Evolutionary conservation across 495 filamentous ascomycete genomes (phyloP).

Genomic region (Polyplosphaeria fusca): DNA sequence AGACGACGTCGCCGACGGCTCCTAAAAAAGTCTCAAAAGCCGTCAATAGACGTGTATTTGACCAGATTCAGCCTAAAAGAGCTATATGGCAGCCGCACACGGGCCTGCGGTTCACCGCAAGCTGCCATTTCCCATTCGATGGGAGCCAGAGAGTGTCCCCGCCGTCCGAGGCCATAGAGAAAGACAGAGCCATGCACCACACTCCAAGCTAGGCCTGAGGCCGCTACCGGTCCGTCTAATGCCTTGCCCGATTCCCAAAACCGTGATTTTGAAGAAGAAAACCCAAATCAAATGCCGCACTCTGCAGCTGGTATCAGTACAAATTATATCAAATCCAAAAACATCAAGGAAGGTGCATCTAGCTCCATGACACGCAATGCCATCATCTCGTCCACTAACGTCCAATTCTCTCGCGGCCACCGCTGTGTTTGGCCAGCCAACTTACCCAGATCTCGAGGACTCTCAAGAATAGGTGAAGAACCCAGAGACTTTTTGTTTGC

Average conservation of each 20-base stretch:
- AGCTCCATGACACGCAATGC: conserved; percentile 16
- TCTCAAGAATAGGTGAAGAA: no score
- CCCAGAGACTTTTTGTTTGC: conserved; percentile 15
- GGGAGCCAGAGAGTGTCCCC: not conserved
- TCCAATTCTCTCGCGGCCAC: no score
- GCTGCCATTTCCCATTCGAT: not conserved
- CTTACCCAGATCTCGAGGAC: no score
- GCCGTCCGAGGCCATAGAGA: conserved; percentile 10
- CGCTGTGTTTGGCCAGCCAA: no score
- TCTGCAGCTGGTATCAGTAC: conserved; percentile 9
- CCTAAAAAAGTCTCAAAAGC: conserved; percentile 4
- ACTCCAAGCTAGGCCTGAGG: conserved; percentile 8
- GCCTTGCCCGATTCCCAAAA: not conserved
- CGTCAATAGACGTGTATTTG: conserved; percentile 25
- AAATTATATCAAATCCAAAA: conserved; percentile 2
- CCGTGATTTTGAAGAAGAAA: not conserved
- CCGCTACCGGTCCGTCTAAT: conserved; percentile 24
- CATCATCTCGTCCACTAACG: not conserved
- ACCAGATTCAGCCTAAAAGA: conserved; percentile 31
- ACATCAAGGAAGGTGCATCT: not conserved
- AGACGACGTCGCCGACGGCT: no score
- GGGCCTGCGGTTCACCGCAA: not conserved
- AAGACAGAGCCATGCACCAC: conserved; percentile 13
- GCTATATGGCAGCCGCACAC: conserved; percentile 20
- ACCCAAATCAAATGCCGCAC: conserved; percentile 5